Base-by-base conservation (phyloP, 208 protist genomes). In the Leishmania tropica region DNA sequence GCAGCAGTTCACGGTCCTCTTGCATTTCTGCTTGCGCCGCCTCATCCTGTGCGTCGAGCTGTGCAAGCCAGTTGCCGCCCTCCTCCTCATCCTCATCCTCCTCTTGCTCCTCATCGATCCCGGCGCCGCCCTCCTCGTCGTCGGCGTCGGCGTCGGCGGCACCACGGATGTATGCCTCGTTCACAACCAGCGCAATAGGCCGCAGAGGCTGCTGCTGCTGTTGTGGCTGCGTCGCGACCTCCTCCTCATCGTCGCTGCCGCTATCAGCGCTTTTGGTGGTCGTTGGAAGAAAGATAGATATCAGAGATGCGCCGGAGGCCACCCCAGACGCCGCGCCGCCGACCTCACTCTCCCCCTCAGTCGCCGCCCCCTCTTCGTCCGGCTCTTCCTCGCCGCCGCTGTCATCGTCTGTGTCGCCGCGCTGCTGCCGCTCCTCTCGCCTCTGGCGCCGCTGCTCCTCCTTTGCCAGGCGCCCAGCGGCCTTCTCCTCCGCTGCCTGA, bases 101-200 rank as follows among this genome's bases (percentile, higher is more conserved):
- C 71, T 93, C 87, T 73, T 85, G 71, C n/a, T 89, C 89, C n/a
- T 90, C 89, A 17, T 90, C 80, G 15, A 84, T 78, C 56, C 79
- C 85, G 19, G 80, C 84, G 2, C 81, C 85, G 10, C 79, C 79
- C 10, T 85, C 88, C 5, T 75, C 81, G 37, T 65, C 85, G 54
- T 31, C 82, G 40, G 62, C 81, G n/a, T 79, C 81, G n/a, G 40
- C 86, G n/a, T 89, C 88, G 17, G 83, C 79, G 31, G 79, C 84
- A 10, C 92, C 86, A 17, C 86, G 70, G n/a, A 92, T 74, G 80
- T 92, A 92, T 8, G 67, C 75, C 60, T 90, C 87, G 35, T 78
- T 65, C 68, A 90, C 80, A 35, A 81, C 78, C 47, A 81, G 58
- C 64, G 80, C 79, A 11, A 71, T 75, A 8, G 67, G 48, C 2